Conservation (phyloP, 2,329 filamentous ascomycete genomes). For the Calycina herbarum region DNA sequence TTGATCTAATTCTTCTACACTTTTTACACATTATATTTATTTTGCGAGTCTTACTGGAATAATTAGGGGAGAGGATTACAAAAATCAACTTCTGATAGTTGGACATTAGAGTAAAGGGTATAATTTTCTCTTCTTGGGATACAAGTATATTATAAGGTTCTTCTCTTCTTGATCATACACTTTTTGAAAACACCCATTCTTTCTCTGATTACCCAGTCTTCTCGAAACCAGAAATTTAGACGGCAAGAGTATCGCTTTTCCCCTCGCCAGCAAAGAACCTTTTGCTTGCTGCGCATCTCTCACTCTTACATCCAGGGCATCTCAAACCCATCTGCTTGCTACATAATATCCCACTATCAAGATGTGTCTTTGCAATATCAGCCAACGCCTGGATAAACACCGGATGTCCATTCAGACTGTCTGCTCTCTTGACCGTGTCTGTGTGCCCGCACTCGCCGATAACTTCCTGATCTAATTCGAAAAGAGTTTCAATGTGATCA, state of each 20-base stretch:
- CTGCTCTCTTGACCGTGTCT: constrained; percentile 83
- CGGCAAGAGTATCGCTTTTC: constrained; percentile 20
- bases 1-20: too few relatives aligned
- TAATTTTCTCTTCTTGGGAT: not conserved
- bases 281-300: constrained; percentile 78
- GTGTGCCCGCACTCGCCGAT: constrained; percentile 81
- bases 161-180: constrained; percentile 1
- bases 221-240: constrained; percentile 11
- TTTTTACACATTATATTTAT: too few relatives aligned
- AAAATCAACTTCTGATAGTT: not conserved
- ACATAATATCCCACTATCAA: constrained; percentile 66
- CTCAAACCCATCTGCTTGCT: constrained; percentile 85
- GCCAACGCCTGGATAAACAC: constrained; percentile 90
- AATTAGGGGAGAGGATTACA: too few relatives aligned
- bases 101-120: not conserved
- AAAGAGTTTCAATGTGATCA: constrained; percentile 98
- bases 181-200: not conserved
- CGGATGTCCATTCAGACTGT: constrained; percentile 87
- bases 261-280: constrained; percentile 53
- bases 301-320: constrained; percentile 91
- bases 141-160: not conserved
- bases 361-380: constrained; percentile 78
- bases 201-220: too few relatives aligned
- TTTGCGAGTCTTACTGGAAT: too few relatives aligned
- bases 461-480: constrained; percentile 90